Conservation (phyloP, 192 early-diverging fungal genomes). For the Coemansia sp. region DNA sequence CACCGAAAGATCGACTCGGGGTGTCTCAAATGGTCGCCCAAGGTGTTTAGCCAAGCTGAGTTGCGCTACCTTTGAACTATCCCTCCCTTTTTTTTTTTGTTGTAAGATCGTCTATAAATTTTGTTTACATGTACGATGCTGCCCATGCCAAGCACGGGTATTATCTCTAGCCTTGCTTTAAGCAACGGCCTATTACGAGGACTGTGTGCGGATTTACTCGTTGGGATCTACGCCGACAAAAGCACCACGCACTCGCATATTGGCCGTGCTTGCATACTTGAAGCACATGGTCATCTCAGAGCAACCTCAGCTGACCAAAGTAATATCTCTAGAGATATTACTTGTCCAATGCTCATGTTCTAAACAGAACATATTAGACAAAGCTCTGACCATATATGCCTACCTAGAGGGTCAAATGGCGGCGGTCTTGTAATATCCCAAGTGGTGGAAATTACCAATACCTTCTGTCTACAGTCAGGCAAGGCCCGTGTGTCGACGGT, state of each 20-base stretch:
- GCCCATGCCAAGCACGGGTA: background rate
- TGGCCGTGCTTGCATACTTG: background rate
- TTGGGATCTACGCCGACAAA: slow-evolving; percentile 1
- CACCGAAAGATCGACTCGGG: slow-evolving; percentile 77
- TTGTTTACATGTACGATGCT: background rate
- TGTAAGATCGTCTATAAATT: background rate
- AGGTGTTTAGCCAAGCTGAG: slow-evolving; percentile 76
- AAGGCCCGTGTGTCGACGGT: background rate
- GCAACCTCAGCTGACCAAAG: background rate
- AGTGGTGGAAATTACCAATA: background rate
- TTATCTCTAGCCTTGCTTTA: background rate
- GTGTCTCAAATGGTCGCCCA: slow-evolving; percentile 80
- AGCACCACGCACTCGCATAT: background rate
- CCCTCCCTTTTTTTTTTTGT: background rate
- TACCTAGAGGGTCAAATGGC: background rate
- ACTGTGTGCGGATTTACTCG: background rate
- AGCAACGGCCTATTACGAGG: background rate
- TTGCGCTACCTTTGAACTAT: slow-evolving; percentile 64
- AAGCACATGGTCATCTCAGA: background rate
- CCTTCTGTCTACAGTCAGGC: background rate
- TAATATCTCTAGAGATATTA: background rate
- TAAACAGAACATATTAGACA: background rate
- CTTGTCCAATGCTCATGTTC: background rate
- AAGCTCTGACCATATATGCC: background rate
- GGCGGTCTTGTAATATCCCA: background rate